These are phyloP conservation scores for Blastocystis hominis DNA, from an alignment of 352 stramenopile genomes.

Conservation along the genomic window DNA sequence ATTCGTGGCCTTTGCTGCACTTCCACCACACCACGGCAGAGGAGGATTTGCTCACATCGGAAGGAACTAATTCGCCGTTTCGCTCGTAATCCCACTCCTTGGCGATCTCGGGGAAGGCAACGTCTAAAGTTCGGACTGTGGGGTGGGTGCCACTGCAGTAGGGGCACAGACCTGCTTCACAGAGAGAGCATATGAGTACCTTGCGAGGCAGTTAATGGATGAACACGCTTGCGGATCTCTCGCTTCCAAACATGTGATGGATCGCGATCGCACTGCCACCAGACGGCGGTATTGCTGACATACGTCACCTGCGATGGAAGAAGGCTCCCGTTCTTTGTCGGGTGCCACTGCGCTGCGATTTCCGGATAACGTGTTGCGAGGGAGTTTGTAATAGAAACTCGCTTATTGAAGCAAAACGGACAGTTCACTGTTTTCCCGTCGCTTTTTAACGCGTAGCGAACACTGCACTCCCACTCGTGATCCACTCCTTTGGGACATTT, in stretches of 20 bases:
- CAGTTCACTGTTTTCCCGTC: neutral
- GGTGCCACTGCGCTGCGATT: conserved; percentile 54
- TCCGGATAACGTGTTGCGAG: conserved; percentile 42
- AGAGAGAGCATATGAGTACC: neutral
- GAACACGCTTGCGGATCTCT: conserved; percentile 23
- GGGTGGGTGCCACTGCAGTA: neutral
- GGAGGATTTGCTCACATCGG: conserved; percentile 20
- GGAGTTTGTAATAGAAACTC: conserved; percentile 49
- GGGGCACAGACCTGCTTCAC: conserved; percentile 15
- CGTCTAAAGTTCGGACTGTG: neutral
- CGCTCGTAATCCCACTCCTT: conserved; percentile 50
- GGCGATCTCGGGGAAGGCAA: conserved; percentile 23
- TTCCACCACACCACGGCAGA: conserved; percentile 43
- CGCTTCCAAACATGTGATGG: conserved; percentile 39
- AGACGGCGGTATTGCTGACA: conserved; percentile 13
- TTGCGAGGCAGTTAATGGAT: neutral
- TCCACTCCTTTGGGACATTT: conserved; percentile 57
- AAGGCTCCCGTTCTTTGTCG: conserved; percentile 36
- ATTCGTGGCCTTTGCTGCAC: conserved; percentile 54
- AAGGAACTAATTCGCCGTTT: conserved; percentile 36
- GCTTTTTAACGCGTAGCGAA: conserved; percentile 37
- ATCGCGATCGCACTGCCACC: conserved; percentile 51
- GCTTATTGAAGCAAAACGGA: conserved; percentile 52
- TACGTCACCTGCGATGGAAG: conserved; percentile 27
- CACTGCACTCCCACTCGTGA: conserved; percentile 31